Conservation (phyloP, 805 yeast genomes). For the Pichia ethanolica region DNA sequence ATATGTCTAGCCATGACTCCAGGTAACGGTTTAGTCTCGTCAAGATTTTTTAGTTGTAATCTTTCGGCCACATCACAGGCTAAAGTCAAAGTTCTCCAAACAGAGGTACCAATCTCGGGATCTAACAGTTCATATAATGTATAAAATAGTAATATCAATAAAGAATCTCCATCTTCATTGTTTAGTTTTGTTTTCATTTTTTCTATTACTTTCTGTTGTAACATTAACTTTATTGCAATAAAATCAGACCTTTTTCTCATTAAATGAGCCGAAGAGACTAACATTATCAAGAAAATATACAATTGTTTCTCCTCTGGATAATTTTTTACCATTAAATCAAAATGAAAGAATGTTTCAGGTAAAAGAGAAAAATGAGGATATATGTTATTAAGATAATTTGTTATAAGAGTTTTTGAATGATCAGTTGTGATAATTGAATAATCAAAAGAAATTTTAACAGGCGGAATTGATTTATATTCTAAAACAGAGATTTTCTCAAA, state of each 20-base stretch:
- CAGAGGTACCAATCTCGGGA: slow-evolving; percentile 13
- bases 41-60: slow-evolving; percentile 9
- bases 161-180: slow-evolving; percentile 14
- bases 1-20: slow-evolving; percentile 10
- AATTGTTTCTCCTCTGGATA: slow-evolving; percentile 13
- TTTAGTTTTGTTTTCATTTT: slow-evolving; percentile 8
- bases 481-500: background rate
- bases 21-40: slow-evolving; percentile 3
- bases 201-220: slow-evolving; percentile 13
- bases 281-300: slow-evolving; percentile 12
- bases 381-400: slow-evolving; percentile 14
- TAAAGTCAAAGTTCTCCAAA: slow-evolving; percentile 13
- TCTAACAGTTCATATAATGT: slow-evolving; percentile 14
- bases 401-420: slow-evolving; percentile 13
- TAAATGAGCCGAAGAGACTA: slow-evolving; percentile 17
- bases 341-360: slow-evolving; percentile 14
- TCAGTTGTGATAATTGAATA: slow-evolving; percentile 11
- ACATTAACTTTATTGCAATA: slow-evolving; percentile 14
- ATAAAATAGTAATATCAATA: slow-evolving; percentile 10
- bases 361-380: slow-evolving; percentile 16
- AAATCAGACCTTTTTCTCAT: slow-evolving; percentile 14
- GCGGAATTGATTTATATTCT: slow-evolving; percentile 4
- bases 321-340: slow-evolving; percentile 13
- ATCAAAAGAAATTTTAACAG: slow-evolving; percentile 11
- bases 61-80: slow-evolving; percentile 16